These are phyloP conservation scores for Fagopyrum esculentum DNA, from an alignment of 148 eudicot species.

Conservation along the genomic window DNA sequence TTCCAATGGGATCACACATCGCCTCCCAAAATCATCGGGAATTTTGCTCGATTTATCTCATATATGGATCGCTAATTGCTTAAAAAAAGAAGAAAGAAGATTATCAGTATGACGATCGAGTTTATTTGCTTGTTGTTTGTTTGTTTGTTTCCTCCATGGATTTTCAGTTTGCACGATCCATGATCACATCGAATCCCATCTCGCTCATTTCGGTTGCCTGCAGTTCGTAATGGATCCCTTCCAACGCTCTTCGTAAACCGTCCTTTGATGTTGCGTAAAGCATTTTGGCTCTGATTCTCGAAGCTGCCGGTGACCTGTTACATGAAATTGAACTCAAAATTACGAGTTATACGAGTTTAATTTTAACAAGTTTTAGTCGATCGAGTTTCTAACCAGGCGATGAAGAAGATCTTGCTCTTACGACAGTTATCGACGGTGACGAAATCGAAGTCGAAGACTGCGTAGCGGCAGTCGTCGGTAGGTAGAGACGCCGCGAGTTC, in stretches of 20 bases:
- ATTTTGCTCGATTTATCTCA: background rate
- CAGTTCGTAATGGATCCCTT: constrained; percentile 80
- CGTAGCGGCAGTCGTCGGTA: constrained; percentile 40
- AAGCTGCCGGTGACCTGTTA: constrained; percentile 75
- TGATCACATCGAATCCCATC: constrained; percentile 86
- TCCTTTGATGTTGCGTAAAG: constrained; percentile 91
- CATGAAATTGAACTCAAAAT: background rate
- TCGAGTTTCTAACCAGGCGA: constrained; percentile 12
- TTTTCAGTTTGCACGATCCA: constrained; percentile 52
- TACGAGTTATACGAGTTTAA: background rate
- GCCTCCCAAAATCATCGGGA: background rate
- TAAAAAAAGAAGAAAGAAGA: background rate
- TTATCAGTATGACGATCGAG: background rate
- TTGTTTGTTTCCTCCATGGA: background rate
- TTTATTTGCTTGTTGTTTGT: background rate
- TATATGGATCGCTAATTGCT: background rate
- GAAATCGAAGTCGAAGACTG: constrained; percentile 34
- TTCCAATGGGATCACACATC: background rate
- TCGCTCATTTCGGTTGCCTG: constrained; percentile 96
- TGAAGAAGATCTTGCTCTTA: constrained; percentile 22
- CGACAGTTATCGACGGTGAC: constrained; percentile 32
- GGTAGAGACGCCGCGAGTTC: constrained; percentile 61
- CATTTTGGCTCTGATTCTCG: constrained; percentile 86
- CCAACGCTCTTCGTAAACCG: constrained; percentile 79
- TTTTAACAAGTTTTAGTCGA: too few species aligned